These are phyloP conservation scores for Xylaria multiplex DNA, from an alignment of 2,329 filamentous ascomycete genomes.

Conservation along the genomic window DNA sequence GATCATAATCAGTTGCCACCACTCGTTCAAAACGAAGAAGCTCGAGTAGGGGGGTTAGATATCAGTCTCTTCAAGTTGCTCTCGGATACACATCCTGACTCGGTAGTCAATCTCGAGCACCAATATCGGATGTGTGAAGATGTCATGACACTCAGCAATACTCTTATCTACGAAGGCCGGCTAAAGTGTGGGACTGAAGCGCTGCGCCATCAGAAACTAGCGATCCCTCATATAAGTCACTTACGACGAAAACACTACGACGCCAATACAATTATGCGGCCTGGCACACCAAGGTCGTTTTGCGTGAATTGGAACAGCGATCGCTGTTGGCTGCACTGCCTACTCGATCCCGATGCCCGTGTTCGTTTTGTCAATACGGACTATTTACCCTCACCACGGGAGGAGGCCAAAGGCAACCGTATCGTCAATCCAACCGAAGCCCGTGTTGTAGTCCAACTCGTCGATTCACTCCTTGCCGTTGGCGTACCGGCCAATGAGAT, in stretches of 20 bases:
- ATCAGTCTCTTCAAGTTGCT: conserved; percentile 93
- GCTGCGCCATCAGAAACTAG: conserved; percentile 75
- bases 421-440: conserved; percentile 91
- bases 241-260: conserved; percentile 70
- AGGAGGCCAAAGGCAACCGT: conserved; percentile 81
- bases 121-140: conserved; percentile 99
- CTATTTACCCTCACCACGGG: conserved; percentile 70
- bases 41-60: conserved; percentile 85
- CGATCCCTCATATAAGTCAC: conserved; percentile 72
- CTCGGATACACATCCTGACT: conserved; percentile 85
- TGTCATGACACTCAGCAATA: conserved; percentile 93
- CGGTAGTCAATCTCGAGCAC: conserved; percentile 91
- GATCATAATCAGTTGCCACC: conserved; percentile 97
- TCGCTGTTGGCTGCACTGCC: conserved; percentile 79
- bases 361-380: conserved; percentile 94
- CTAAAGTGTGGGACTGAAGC: conserved; percentile 87
- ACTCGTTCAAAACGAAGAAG: conserved; percentile 90
- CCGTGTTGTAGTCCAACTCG: conserved; percentile 79
- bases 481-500: conserved; percentile 82
- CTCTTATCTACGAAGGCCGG: conserved; percentile 88
- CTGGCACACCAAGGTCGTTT: conserved; percentile 58
- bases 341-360: conserved; percentile 75
- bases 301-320: conserved; percentile 63
- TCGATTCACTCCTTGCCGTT: conserved; percentile 77
- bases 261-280: conserved; percentile 55